phyloP scores from a whole-genome alignment of 2,329 filamentous ascomycete genomes.

The Setomelanomma holmii region DNA sequence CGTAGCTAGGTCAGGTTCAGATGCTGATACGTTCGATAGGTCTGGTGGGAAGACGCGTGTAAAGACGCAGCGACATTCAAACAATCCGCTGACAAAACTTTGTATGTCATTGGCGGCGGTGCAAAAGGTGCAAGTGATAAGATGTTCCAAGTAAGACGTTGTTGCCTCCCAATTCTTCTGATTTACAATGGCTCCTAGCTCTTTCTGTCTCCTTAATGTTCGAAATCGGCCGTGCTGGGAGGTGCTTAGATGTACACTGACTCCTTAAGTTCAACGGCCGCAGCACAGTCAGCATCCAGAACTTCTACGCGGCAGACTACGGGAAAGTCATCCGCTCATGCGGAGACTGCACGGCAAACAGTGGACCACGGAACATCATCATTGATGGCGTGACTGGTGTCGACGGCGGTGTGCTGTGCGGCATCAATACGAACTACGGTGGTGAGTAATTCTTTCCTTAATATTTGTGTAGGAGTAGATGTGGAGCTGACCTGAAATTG shows the following conservation, averaged over 20 bases:
- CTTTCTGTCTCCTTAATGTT: too few relatives aligned
- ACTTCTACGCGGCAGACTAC: conserved; percentile 37
- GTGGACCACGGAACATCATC: conserved; percentile 49
- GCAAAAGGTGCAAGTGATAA: conserved; percentile 45
- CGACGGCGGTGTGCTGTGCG: conserved; percentile 22
- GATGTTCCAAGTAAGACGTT: conserved; percentile 43
- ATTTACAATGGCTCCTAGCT: too few relatives aligned
- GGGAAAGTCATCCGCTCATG: conserved; percentile 53
- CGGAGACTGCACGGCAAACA: conserved; percentile 53
- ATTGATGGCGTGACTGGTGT: conserved; percentile 43
- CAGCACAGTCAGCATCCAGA: conserved; percentile 41
- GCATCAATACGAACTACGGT: conserved; percentile 55
- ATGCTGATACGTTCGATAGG: conserved; percentile 9
- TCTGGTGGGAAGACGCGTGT: conserved; percentile 51
- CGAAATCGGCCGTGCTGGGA: too few relatives aligned
- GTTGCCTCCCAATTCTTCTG: too few relatives aligned
- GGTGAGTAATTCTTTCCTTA: too few relatives aligned
- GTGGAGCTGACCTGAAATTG: too few relatives aligned
- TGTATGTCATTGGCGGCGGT: conserved; percentile 45
- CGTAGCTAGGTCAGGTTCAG: background rate
- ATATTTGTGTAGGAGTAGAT: conserved; percentile 50
- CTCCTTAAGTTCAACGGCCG: conserved; percentile 49
- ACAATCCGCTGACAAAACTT: conserved; percentile 27
- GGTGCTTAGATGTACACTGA: too few relatives aligned
- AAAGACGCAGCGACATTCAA: conserved; percentile 42